Percentiles rank a stretch among this genome's conserved stretches.
These are phyloP conservation scores for Erodium texanum DNA, from an alignment of 441 rosid genomes.

Conservation along the genomic window DNA sequence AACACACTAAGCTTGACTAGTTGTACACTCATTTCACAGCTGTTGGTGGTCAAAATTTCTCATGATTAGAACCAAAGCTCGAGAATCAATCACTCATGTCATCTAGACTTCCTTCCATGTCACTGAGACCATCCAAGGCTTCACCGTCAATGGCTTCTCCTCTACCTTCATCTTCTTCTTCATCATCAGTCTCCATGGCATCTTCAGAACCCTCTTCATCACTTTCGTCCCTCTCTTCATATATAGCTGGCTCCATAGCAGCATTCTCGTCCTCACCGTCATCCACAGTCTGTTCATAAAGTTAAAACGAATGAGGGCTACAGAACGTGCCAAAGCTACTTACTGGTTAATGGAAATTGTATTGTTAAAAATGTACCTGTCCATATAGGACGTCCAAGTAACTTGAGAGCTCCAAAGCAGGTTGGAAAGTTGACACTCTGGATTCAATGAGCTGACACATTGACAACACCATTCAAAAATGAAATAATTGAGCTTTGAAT, in stretches of 20 bases:
- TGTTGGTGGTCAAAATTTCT: background rate
- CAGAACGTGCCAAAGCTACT: slow-evolving; percentile 1
- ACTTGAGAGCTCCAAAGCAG: slow-evolving; percentile 68
- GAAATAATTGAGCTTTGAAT: background rate
- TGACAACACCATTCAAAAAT: background rate
- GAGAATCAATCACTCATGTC: slow-evolving; percentile 42
- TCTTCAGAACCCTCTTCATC: slow-evolving; percentile 48
- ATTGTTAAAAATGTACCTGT: slow-evolving; percentile 24
- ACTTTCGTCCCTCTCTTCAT: slow-evolving; percentile 45
- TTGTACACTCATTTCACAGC: background rate
- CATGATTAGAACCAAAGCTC: background rate
- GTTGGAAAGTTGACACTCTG: slow-evolving; percentile 52
- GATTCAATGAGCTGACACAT: slow-evolving; percentile 64
- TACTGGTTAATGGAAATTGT: background rate
- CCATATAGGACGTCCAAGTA: slow-evolving; percentile 47
- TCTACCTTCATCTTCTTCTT: slow-evolving; percentile 12
- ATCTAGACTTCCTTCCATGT: no score
- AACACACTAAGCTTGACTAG: background rate
- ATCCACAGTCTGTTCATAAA: slow-evolving; percentile 33
- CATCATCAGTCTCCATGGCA: slow-evolving; percentile 53
- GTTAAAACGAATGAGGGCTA: background rate
- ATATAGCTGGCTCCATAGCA: slow-evolving; percentile 43
- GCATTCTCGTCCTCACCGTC: slow-evolving; percentile 48
- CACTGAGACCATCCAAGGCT: slow-evolving; percentile 20
- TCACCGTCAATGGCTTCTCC: slow-evolving; percentile 22